A percentile compares a stretch with the other conserved stretches of the same genome.
phyloP scores from a whole-genome alignment of 78 protist genomes.

The Bodo saltans region DNA sequence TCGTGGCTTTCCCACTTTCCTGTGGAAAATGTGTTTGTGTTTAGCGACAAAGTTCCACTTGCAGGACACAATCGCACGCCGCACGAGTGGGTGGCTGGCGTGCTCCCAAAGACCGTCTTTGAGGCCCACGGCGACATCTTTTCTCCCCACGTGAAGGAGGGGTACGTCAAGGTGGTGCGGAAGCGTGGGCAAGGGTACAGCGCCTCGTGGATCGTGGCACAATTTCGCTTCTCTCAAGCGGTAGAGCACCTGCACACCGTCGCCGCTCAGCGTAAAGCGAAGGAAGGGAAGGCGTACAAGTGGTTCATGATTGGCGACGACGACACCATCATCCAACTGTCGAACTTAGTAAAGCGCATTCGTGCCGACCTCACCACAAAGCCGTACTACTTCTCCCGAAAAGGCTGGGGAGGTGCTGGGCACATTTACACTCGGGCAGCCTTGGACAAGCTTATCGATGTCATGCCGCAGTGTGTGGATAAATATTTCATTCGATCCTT shows the following conservation, averaged over 20 bases:
- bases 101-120: not conserved
- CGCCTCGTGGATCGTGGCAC: slow-evolving; percentile 9
- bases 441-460: not conserved
- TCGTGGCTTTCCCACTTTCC: slow-evolving; percentile 25
- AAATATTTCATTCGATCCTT: not conserved
- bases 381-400: not conserved
- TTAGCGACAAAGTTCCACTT: not conserved
- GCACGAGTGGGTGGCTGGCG: slow-evolving; percentile 2
- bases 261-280: not conserved
- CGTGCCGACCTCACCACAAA: not conserved
- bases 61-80: not conserved
- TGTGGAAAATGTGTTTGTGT: not conserved
- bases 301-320: slow-evolving; percentile 22
- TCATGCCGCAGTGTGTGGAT: not conserved
- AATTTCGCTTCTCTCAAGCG: slow-evolving; percentile 6
- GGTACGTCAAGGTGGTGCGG: not conserved
- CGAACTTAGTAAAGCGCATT: not conserved
- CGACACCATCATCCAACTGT: slow-evolving; percentile 18
- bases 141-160: not conserved
- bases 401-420: slow-evolving; percentile 33
- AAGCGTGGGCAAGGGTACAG: not conserved
- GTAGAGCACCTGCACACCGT: not conserved
- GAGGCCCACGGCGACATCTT: not conserved
- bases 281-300: not conserved
- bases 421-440: not conserved